These are phyloP conservation scores for Phytophthora chlamydospora DNA, from an alignment of 352 stramenopile genomes.

Conservation along the genomic window DNA sequence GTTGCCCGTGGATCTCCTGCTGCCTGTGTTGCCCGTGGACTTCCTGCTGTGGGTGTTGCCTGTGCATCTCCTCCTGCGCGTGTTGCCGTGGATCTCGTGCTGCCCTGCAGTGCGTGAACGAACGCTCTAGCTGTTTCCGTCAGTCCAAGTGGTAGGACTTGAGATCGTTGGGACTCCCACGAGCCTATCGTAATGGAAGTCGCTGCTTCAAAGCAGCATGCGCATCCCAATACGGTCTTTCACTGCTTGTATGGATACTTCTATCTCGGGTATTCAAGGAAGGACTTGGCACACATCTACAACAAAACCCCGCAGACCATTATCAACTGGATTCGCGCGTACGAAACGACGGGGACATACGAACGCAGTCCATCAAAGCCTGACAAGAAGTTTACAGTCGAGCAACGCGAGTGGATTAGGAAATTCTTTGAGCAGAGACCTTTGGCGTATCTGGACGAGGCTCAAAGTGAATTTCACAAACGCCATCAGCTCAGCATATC, in stretches of 20 bases:
- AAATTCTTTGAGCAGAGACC: conserved; percentile 5
- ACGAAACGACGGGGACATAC: conserved; percentile 8
- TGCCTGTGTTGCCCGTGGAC: too few species aligned
- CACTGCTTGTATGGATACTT: conserved; percentile 6
- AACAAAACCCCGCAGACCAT: conserved; percentile 4
- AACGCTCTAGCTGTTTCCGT: too few species aligned
- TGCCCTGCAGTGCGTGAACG: too few species aligned
- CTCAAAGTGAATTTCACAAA: conserved; percentile 1
- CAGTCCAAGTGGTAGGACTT: too few species aligned
- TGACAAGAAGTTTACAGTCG: conserved; percentile 1
- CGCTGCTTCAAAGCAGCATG: neutral
- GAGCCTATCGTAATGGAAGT: neutral
- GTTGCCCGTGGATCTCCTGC: too few species aligned
- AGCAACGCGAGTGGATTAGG: too few species aligned
- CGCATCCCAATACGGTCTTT: conserved; percentile 3
- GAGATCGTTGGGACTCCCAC: too few species aligned
- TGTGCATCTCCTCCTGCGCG: too few species aligned
- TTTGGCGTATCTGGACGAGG: conserved; percentile 4
- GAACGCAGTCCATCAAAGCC: neutral
- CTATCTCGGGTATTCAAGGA: conserved; percentile 1
- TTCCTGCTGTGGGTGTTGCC: too few species aligned
- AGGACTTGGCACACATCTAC: conserved; percentile 5
- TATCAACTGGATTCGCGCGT: conserved; percentile 8
- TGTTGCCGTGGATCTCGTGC: too few species aligned
- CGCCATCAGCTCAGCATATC: neutral